Conservation (phyloP, 2,329 filamentous ascomycete genomes). For the Diplocarpon rosae region DNA sequence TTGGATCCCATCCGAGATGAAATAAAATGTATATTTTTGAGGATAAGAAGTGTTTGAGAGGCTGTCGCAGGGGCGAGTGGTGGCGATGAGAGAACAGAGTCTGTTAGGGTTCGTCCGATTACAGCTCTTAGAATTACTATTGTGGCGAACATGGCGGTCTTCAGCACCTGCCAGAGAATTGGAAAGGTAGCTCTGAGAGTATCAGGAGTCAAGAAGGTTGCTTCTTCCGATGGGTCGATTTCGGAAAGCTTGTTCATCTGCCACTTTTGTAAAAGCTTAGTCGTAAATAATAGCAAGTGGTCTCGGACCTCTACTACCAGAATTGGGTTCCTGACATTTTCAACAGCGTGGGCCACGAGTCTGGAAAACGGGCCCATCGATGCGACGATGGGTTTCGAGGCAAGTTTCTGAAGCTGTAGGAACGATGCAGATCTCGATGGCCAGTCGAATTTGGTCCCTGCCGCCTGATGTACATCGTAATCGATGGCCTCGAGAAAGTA, state of each 20-base stretch:
- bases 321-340: slow-evolving; percentile 38
- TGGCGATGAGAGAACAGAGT: slow-evolving; percentile 41
- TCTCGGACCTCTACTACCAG: slow-evolving; percentile 35
- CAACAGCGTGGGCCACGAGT: slow-evolving; percentile 49
- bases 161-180: slow-evolving; percentile 52
- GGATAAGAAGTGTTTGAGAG: slow-evolving; percentile 48
- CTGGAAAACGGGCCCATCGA: slow-evolving; percentile 52
- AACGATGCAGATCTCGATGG: slow-evolving; percentile 44
- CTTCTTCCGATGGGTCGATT: slow-evolving; percentile 51
- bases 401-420: slow-evolving; percentile 42
- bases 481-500: slow-evolving; percentile 55
- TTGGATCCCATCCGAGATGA: slow-evolving; percentile 52
- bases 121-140: slow-evolving; percentile 50
- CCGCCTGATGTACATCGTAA: slow-evolving; percentile 42
- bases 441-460: slow-evolving; percentile 47
- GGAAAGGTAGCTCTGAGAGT: slow-evolving; percentile 48
- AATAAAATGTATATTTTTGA: slow-evolving; percentile 59
- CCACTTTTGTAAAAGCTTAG: slow-evolving; percentile 49
- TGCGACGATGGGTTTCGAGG: slow-evolving; percentile 45
- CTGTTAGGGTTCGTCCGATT: slow-evolving; percentile 46
- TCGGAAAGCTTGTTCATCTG: slow-evolving; percentile 57
- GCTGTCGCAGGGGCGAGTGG: slow-evolving; percentile 44
- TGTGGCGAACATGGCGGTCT: slow-evolving; percentile 52
- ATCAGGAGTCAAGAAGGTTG: slow-evolving; percentile 43
- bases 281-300: slow-evolving; percentile 38